A percentile compares a stretch with the other conserved stretches of the same genome.
These are phyloP conservation scores for Dittrichia graveolens DNA, from an alignment of 129 eudicot species.

Conservation along the genomic window DNA sequence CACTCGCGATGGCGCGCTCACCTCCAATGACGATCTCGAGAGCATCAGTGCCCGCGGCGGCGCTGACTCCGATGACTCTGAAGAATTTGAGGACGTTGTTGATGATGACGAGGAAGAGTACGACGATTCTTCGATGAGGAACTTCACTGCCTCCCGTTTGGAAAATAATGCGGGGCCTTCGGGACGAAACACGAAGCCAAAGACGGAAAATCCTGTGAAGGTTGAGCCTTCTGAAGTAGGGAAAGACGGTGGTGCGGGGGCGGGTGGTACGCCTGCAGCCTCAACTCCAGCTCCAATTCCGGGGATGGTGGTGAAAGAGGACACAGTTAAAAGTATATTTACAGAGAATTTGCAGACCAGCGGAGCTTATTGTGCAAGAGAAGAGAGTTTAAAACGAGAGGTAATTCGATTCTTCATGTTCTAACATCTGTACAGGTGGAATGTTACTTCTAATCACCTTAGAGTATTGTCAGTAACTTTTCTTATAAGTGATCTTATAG, in stretches of 20 bases:
- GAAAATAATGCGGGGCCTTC: slow-evolving; percentile 50
- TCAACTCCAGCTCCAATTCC: slow-evolving; percentile 39
- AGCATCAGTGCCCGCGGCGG: slow-evolving; percentile 87
- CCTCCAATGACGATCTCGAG: slow-evolving; percentile 91
- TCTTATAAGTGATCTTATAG: neutral
- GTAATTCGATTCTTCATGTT: slow-evolving; percentile 34
- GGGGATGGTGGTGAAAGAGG: slow-evolving; percentile 73
- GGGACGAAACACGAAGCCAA: slow-evolving; percentile 62
- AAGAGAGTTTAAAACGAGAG: slow-evolving; percentile 91
- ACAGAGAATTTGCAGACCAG: slow-evolving; percentile 93
- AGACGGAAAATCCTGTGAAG: slow-evolving; percentile 61
- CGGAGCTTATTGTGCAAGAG: slow-evolving; percentile 94
- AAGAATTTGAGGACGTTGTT: slow-evolving; percentile 70
- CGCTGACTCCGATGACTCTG: slow-evolving; percentile 73
- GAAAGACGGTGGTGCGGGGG: slow-evolving; percentile 50
- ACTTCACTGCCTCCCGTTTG: slow-evolving; percentile 74
- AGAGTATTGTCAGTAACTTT: neutral
- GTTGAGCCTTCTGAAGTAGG: slow-evolving; percentile 61
- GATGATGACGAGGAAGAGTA: slow-evolving; percentile 79
- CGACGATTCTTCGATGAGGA: slow-evolving; percentile 67
- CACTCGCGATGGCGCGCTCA: slow-evolving; percentile 79
- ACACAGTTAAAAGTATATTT: slow-evolving; percentile 62
- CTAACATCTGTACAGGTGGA: slow-evolving; percentile 4
- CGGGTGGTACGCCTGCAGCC: slow-evolving; percentile 29
- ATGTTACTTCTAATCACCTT: neutral